Conservation (phyloP, 495 filamentous ascomycete species). For the Bryoglossum gracile region DNA sequence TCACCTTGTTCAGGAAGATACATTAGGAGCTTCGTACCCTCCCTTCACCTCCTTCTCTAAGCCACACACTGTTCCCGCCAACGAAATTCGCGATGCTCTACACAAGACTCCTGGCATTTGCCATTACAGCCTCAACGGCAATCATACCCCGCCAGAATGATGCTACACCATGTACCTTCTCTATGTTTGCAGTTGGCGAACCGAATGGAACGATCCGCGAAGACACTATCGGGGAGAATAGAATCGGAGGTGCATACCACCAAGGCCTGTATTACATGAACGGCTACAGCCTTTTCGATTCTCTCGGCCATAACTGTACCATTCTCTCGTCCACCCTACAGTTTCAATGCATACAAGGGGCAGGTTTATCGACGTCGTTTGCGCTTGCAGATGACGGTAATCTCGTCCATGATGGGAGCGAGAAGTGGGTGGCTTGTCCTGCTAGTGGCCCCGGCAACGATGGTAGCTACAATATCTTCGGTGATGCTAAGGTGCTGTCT, state of each 20-base stretch:
- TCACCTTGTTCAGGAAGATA: too few species aligned
- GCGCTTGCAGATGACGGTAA: conserved; percentile 10
- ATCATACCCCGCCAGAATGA: conserved; percentile 3
- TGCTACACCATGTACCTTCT: conserved; percentile 19
- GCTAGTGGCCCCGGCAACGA: conserved; percentile 10
- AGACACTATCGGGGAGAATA: conserved; percentile 15
- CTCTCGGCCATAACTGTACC: conserved; percentile 16
- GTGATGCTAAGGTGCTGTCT: conserved; percentile 8
- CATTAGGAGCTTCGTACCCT: too few species aligned
- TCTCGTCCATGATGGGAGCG: conserved; percentile 10
- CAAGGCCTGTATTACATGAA: conserved; percentile 13
- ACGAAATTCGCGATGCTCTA: conserved; percentile 12
- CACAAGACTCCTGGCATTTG: conserved; percentile 1
- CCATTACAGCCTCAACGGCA: conserved; percentile 4
- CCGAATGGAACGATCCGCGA: conserved; percentile 12
- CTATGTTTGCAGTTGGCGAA: conserved; percentile 14
- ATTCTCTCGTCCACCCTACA: conserved; percentile 9
- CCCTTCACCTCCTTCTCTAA: too few species aligned
- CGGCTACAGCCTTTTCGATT: conserved; percentile 6
- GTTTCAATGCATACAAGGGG: conserved; percentile 15
- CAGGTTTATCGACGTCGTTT: conserved; percentile 4
- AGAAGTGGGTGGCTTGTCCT: conserved; percentile 22
- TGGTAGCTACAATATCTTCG: conserved; percentile 18
- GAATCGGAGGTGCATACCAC: conserved; percentile 18
- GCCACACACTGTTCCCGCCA: too few species aligned